Conservation (phyloP, 2,329 filamentous ascomycete genomes). For the Talaromyces rugulosus region DNA sequence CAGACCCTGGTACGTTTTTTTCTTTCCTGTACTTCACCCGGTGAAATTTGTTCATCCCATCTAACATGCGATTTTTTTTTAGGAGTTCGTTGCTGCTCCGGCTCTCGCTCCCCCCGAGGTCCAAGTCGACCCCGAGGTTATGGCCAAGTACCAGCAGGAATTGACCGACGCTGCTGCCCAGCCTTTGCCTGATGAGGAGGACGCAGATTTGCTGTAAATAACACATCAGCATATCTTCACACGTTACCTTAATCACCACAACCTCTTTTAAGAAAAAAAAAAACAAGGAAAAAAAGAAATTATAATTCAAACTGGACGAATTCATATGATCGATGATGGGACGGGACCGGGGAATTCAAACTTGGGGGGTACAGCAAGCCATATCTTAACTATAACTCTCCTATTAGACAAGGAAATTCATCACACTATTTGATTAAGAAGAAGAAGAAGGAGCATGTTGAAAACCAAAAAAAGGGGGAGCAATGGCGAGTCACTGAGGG, state of each 20-base stretch:
- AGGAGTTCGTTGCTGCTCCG: constrained; percentile 96
- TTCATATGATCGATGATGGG: neutral
- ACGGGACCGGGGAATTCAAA: neutral
- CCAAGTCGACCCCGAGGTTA: constrained; percentile 68
- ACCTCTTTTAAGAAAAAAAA: neutral
- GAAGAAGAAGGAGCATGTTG: neutral
- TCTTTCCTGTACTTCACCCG: neutral
- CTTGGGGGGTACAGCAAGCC: constrained; percentile 14
- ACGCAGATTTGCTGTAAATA: constrained; percentile 52
- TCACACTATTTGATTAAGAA: neutral
- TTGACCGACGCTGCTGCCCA: constrained; percentile 74
- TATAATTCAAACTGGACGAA: neutral
- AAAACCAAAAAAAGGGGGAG: neutral
- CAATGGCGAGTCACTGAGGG: neutral
- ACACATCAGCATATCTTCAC: neutral
- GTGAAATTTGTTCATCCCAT: neutral
- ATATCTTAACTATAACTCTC: neutral
- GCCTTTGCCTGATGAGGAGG: constrained; percentile 93
- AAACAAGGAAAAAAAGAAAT: neutral
- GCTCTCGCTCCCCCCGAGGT: constrained; percentile 93
- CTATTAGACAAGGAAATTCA: neutral
- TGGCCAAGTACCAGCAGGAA: constrained; percentile 68
- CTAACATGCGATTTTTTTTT: constrained; percentile 18
- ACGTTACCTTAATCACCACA: neutral
- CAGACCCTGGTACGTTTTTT: constrained; percentile 63